Percentiles rank a stretch among this genome's conserved stretches.
phyloP scores from a whole-genome alignment of 345 rosid genomes.

The Populus nigra region DNA sequence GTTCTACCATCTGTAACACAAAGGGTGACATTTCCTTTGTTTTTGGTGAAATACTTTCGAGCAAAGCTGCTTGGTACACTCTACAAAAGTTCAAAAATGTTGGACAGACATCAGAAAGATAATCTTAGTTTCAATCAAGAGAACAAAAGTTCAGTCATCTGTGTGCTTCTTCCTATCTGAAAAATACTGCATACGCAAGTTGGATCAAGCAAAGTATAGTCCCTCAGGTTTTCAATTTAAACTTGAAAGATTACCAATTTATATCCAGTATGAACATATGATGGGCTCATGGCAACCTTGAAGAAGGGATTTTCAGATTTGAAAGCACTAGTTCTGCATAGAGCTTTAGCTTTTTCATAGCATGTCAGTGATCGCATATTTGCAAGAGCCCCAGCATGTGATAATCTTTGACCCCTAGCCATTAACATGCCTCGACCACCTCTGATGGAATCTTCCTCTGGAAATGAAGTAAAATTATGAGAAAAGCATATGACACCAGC shows the following conservation, averaged over 20 bases:
- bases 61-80: constrained; percentile 11
- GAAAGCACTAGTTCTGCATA: constrained; percentile 10
- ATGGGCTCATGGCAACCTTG: constrained; percentile 12
- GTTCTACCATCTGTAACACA: neutral
- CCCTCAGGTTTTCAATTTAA: neutral
- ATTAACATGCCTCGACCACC: neutral
- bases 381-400: too few relatives aligned
- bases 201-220: too few relatives aligned
- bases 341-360: constrained; percentile 1
- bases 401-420: too few relatives aligned
- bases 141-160: neutral
- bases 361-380: neutral
- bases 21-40: neutral
- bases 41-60: neutral
- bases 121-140: too few relatives aligned
- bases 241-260: constrained; percentile 7
- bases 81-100: neutral
- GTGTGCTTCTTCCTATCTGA: too few relatives aligned
- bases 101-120: too few relatives aligned
- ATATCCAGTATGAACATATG: neutral
- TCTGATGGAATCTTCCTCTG: neutral
- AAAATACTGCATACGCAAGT: too few relatives aligned
- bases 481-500: neutral
- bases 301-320: constrained; percentile 19
- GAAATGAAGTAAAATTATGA: neutral